Conservation (phyloP, 306 rosid species). For the Senna siamea region DNA sequence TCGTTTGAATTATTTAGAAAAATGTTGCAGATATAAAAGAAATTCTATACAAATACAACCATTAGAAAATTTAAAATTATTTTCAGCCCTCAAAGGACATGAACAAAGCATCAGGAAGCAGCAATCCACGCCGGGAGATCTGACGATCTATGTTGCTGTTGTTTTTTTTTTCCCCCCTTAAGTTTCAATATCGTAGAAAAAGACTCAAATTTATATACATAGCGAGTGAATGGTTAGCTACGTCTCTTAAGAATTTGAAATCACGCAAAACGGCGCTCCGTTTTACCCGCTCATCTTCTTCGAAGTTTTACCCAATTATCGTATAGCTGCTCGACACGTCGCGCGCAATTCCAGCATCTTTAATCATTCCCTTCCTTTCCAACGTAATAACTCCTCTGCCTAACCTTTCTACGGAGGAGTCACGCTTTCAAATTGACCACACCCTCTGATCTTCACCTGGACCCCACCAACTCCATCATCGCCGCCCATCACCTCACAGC, state of each 20-base stretch:
- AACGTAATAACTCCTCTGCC: too few species aligned
- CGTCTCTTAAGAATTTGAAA: not conserved
- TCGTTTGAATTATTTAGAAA: too few species aligned
- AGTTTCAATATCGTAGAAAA: not conserved
- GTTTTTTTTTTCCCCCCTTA: not conserved
- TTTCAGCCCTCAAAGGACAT: too few species aligned
- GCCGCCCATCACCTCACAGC: slow-evolving; percentile 55
- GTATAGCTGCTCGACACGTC: not conserved
- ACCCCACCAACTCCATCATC: not conserved
- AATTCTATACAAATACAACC: too few species aligned
- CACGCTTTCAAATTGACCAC: slow-evolving; percentile 60
- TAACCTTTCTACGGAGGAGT: slow-evolving; percentile 41
- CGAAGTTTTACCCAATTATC: not conserved
- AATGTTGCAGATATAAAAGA: too few species aligned
- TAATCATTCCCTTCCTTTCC: not conserved
- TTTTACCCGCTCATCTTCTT: not conserved
- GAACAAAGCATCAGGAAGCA: too few species aligned
- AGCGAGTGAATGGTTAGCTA: not conserved
- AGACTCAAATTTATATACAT: too few species aligned
- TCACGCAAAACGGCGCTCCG: not conserved
- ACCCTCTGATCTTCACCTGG: slow-evolving; percentile 52
- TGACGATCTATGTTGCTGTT: not conserved
- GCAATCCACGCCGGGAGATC: not conserved
- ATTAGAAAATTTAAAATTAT: too few species aligned
- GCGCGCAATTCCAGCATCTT: not conserved